Evolutionary conservation across 345 rosid genomes (phyloP).

Genomic region (Linum usitatissimum): DNA sequence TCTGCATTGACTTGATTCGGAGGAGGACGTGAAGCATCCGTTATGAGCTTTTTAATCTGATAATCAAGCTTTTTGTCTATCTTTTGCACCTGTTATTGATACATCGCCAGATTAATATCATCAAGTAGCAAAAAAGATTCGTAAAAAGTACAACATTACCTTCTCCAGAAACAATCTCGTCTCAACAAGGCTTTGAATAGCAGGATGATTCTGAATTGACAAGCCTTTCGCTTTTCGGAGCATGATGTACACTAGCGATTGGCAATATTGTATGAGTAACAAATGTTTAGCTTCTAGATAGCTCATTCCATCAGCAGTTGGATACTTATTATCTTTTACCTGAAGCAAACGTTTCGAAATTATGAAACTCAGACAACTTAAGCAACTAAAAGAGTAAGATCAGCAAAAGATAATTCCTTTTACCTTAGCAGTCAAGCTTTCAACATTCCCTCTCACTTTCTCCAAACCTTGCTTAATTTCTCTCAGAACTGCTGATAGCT

Average conservation of each 20-base stretch:
- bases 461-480: slow-evolving; percentile 82
- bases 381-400: background rate
- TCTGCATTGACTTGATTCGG: slow-evolving; percentile 2
- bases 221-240: slow-evolving; percentile 77
- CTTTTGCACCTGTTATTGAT: slow-evolving; percentile 52
- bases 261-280: slow-evolving; percentile 72
- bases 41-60: slow-evolving; percentile 76
- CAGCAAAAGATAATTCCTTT: background rate
- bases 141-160: slow-evolving; percentile 26
- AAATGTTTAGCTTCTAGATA: slow-evolving; percentile 84
- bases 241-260: slow-evolving; percentile 65
- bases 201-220: slow-evolving; percentile 68
- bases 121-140: background rate
- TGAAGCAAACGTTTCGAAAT: slow-evolving; percentile 11
- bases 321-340: slow-evolving; percentile 64
- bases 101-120: background rate
- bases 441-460: slow-evolving; percentile 53
- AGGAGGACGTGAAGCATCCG: slow-evolving; percentile 22
- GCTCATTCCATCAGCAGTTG: slow-evolving; percentile 76
- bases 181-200: slow-evolving; percentile 75
- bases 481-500: slow-evolving; percentile 44
- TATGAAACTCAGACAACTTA: too few relatives aligned
- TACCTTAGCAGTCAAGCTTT: slow-evolving; percentile 69
- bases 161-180: slow-evolving; percentile 77
- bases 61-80: slow-evolving; percentile 87